Percentiles rank a stretch among this genome's conserved stretches.
These are phyloP conservation scores for Aspergillus sclerotioniger DNA, from an alignment of 495 filamentous ascomycete species.

Conservation along the genomic window DNA sequence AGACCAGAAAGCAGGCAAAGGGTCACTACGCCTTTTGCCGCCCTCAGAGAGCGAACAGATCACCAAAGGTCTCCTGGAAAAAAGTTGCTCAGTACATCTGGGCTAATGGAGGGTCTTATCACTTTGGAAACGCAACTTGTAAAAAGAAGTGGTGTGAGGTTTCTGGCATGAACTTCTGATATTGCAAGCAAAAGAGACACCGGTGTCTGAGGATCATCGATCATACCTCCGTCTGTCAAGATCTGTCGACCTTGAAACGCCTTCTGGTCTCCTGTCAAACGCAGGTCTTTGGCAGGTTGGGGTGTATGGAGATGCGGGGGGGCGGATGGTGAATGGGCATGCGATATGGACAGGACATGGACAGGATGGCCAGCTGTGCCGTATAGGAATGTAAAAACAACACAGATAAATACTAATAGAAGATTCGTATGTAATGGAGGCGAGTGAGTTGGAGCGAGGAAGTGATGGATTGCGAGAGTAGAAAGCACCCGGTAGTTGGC, in stretches of 20 bases:
- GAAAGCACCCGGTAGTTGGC: not conserved
- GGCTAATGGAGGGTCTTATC: conserved; percentile 71
- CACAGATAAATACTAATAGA: not conserved
- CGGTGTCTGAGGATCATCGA: not conserved
- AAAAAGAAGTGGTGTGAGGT: conserved; percentile 71
- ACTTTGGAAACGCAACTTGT: conserved; percentile 82
- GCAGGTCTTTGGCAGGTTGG: no score
- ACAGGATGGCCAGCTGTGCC: not conserved
- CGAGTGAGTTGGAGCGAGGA: not conserved
- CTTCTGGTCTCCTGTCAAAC: no score
- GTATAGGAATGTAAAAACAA: not conserved
- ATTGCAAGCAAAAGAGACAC: not conserved
- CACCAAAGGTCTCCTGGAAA: conserved; percentile 76
- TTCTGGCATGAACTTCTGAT: conserved; percentile 17
- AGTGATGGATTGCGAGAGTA: not conserved
- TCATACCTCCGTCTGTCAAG: no score
- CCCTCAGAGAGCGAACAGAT: conserved; percentile 1
- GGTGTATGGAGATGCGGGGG: no score
- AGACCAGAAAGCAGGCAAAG: conserved; percentile 1
- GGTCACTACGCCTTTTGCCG: conserved; percentile 12
- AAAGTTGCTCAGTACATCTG: conserved; percentile 71
- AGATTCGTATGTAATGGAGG: not conserved
- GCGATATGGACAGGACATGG: not conserved
- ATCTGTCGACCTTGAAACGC: no score
- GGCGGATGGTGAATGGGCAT: not conserved